phyloP scores from a whole-genome alignment of 1,284 basidiomycete genomes.

The Leccinum holopus region DNA sequence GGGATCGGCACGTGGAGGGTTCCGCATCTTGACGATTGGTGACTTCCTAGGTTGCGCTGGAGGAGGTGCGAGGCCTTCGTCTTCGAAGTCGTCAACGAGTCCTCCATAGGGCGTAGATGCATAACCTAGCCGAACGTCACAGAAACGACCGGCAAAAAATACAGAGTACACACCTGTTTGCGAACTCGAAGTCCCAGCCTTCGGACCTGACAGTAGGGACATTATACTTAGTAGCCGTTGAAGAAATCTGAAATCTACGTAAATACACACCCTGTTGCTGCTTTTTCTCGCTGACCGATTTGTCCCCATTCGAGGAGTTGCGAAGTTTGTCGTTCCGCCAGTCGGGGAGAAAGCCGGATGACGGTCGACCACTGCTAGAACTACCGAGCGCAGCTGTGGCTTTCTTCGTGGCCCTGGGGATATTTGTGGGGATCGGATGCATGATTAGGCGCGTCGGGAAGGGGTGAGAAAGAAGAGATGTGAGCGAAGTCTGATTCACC shows the following conservation, averaged over 20 bases:
- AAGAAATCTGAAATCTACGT: neutral
- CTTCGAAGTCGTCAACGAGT: neutral
- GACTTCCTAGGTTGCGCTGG: neutral
- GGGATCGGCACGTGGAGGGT: neutral
- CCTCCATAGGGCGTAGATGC: neutral
- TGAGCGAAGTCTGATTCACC: neutral
- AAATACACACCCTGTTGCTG: neutral
- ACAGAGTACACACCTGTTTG: neutral
- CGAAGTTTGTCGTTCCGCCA: neutral
- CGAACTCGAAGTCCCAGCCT: neutral
- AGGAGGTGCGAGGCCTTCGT: neutral
- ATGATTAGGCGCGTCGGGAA: neutral
- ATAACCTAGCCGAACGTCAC: neutral
- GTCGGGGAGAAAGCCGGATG: neutral
- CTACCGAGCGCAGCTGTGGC: neutral
- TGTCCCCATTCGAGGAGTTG: neutral
- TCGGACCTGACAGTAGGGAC: neutral
- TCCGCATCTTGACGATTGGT: neutral
- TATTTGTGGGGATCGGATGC: neutral
- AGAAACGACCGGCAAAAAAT: neutral
- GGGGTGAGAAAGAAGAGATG: neutral
- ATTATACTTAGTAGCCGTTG: neutral
- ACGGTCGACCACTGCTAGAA: neutral
- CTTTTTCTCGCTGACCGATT: neutral
- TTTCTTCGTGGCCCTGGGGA: neutral